Evolutionary conservation across 2,329 filamentous ascomycete species (phyloP).

Genomic region (Exophiala xenobiotica): DNA sequence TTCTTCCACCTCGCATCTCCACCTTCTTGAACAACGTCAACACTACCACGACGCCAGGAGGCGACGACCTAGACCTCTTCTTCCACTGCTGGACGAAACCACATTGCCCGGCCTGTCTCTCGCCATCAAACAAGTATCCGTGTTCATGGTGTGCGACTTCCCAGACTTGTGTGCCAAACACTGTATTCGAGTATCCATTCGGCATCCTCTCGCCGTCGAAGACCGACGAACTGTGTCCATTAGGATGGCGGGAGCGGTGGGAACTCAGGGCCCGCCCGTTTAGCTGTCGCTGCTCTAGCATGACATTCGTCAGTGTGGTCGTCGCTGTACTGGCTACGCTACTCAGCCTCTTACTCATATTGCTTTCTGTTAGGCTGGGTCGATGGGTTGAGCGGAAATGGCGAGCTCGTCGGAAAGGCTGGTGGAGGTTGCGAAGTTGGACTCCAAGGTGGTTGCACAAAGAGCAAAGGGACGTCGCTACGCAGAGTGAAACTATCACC

Average conservation of each 20-base stretch:
- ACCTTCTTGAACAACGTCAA: slow-evolving; percentile 3
- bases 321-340: slow-evolving; percentile 43
- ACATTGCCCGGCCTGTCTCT: slow-evolving; percentile 21
- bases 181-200: slow-evolving; percentile 31
- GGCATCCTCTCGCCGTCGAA: slow-evolving; percentile 41
- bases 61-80: slow-evolving; percentile 25
- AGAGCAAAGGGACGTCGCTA: slow-evolving; percentile 4
- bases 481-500: not conserved
- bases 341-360: slow-evolving; percentile 63
- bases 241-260: slow-evolving; percentile 43
- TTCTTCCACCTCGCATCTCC: not conserved
- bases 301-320: slow-evolving; percentile 39
- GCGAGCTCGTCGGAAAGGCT: slow-evolving; percentile 23
- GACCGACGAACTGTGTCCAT: slow-evolving; percentile 39
- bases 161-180: slow-evolving; percentile 42
- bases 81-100: slow-evolving; percentile 27
- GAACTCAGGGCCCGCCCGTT: slow-evolving; percentile 41
- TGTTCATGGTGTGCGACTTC: slow-evolving; percentile 34
- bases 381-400: slow-evolving; percentile 18
- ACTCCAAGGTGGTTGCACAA: slow-evolving; percentile 1
- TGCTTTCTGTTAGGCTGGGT: slow-evolving; percentile 73
- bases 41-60: not conserved
- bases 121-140: slow-evolving; percentile 23
- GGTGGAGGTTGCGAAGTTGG: slow-evolving; percentile 28
- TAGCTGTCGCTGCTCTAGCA: slow-evolving; percentile 42